phyloP scores from a whole-genome alignment of 2,329 filamentous ascomycete species.

The Monilinia vaccinii-corymbosi region DNA sequence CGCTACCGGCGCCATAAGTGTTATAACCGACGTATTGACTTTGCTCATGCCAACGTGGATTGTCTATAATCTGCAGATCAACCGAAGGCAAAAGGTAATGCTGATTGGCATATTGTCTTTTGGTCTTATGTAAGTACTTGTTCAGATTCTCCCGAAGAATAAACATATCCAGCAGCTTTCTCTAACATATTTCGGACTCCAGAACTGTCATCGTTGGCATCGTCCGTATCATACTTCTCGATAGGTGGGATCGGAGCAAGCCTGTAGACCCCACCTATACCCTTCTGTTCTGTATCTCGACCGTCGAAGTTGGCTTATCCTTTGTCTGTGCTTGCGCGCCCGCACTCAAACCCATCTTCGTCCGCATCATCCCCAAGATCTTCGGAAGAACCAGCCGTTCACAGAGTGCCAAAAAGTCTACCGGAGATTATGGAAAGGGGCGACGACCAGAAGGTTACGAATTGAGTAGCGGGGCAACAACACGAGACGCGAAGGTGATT shows the following conservation, averaged over 20 bases:
- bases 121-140: background rate
- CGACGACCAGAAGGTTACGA: background rate
- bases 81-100: conserved; percentile 10
- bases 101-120: conserved; percentile 2
- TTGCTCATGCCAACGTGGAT: conserved; percentile 14
- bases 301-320: conserved; percentile 9
- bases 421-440: background rate
- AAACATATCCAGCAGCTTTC: background rate
- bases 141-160: background rate
- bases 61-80: conserved; percentile 13
- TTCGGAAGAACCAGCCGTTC: background rate
- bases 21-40: conserved; percentile 11
- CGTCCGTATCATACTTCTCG: background rate
- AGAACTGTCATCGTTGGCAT: background rate
- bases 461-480: background rate
- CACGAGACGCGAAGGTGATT: background rate
- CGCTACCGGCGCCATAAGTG: background rate
- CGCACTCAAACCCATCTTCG: conserved; percentile 7
- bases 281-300: conserved; percentile 8
- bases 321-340: conserved; percentile 12
- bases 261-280: background rate
- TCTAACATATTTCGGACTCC: background rate
- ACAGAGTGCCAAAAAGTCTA: background rate
- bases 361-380: conserved; percentile 5
- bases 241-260: background rate